Evolutionary conservation across 768 basidiomycete species (phyloP), one percentile per base, ranked within the genome.

Genomic region (Xerocomus spinulosus): DNA sequence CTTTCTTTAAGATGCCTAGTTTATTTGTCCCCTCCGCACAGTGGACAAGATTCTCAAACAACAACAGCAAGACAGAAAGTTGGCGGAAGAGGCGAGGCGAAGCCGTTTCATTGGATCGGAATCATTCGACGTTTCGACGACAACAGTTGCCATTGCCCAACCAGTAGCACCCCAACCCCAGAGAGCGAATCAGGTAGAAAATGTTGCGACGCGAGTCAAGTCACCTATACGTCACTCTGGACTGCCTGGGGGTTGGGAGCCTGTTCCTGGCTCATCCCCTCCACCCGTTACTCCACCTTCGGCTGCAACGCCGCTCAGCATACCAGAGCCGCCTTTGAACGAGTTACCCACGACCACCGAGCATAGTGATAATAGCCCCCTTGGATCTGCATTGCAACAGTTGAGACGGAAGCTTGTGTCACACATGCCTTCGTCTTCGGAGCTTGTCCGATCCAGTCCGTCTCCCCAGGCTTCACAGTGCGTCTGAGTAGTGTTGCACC

Each of bases 1-100:
- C 12, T 42, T 2, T 26, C 13, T 12, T 18, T 6, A 28, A 41
- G 56, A 54, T 42, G 59, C 10, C 9, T 10, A 5, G 35, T 36
- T 49, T 56, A 46, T 35, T 36, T 56, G 30, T 33, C 17, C 40
- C 6, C 5, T 10, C 42, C 24, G 20, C 24, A 2, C 47, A 91
- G 94, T 97, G 44, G 94, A 96, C 60, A 79, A 93, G 28, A 95
- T 98, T 49, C 70, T 97, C 48, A 83, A 84, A 48, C 86, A 89
- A 53, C 90, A 95, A 58, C 78, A 79, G 58, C 82, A 81, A 13
- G 82, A 89, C 37, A 70, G 76, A 17, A 70, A 78, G 48, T 75
- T 78, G 15, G 73, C 78, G 0, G 78, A 84, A 57, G 73, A 74
- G 46, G 71, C 68, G 13, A 68, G 50, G 39, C 50, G 41, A 38